Percentiles rank a stretch among this genome's conserved stretches.
These are phyloP conservation scores for Achlya hypogyna DNA, from an alignment of 352 stramenopile genomes.

Conservation along the genomic window DNA sequence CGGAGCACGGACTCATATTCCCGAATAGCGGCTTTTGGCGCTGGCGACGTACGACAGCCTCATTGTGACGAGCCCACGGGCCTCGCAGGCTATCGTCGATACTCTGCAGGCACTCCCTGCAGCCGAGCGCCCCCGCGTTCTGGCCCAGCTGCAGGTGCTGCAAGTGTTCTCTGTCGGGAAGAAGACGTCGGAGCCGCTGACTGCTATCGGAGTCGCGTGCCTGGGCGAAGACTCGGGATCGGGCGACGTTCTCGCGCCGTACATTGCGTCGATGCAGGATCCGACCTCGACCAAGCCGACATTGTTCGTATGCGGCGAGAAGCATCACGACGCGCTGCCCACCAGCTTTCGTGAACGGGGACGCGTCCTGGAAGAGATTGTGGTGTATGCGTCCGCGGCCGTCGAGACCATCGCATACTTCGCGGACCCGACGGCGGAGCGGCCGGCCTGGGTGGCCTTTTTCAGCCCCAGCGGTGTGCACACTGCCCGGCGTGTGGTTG, in stretches of 20 bases:
- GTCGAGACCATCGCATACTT: constrained; percentile 41
- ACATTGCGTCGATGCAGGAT: constrained; percentile 26
- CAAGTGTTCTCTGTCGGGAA: constrained; percentile 56
- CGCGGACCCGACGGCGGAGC: constrained; percentile 15
- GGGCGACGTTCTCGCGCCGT: constrained; percentile 43
- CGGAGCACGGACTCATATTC: background rate
- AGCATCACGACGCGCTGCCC: constrained; percentile 47
- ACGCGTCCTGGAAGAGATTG: constrained; percentile 46
- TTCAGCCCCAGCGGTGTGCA: constrained; percentile 76
- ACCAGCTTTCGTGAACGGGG: constrained; percentile 43
- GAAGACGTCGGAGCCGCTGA: constrained; percentile 52
- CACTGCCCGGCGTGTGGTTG: constrained; percentile 30
- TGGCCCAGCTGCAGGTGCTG: constrained; percentile 27
- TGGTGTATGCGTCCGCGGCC: constrained; percentile 51
- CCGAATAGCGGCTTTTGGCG: background rate
- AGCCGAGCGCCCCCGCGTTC: constrained; percentile 11
- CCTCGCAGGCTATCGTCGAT: constrained; percentile 40
- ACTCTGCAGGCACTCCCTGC: constrained; percentile 28
- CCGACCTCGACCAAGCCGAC: constrained; percentile 34
- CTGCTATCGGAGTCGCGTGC: constrained; percentile 41
- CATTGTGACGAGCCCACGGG: constrained; percentile 67
- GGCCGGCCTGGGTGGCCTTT: constrained; percentile 62
- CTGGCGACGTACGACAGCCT: constrained; percentile 47
- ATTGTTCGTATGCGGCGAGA: constrained; percentile 72
- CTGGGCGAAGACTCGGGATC: constrained; percentile 61